Conservation (phyloP, 2,329 filamentous ascomycete species). For the Septoria linicola region DNA sequence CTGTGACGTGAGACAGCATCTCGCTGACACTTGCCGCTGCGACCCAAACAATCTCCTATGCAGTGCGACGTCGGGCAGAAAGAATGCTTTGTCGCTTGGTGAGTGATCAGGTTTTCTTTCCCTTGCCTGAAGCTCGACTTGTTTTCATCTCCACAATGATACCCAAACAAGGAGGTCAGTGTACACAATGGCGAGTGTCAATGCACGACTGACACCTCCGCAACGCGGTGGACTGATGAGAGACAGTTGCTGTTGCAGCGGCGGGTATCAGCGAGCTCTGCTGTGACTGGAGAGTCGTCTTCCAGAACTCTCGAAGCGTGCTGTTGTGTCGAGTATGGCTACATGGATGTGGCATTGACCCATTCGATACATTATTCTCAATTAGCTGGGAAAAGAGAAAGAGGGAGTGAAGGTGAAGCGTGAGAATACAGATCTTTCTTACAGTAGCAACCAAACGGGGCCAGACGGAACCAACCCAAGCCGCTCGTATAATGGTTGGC, state of each 20-base stretch:
- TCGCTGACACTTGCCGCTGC: constrained; percentile 7
- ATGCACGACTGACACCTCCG: constrained; percentile 4
- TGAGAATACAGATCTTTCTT: no score
- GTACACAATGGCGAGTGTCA: constrained; percentile 10
- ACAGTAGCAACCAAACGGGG: no score
- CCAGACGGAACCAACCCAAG: no score
- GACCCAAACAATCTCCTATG: constrained; percentile 12
- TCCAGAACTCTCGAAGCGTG: background rate
- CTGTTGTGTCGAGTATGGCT: no score
- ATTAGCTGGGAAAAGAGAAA: no score
- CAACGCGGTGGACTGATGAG: background rate
- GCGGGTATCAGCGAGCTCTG: background rate
- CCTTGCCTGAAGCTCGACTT: background rate
- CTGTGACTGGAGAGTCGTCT: background rate
- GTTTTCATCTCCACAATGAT: constrained; percentile 7
- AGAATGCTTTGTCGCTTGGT: background rate
- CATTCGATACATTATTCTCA: no score
- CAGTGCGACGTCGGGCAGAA: constrained; percentile 8
- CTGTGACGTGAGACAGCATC: constrained; percentile 16
- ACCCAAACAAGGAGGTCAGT: no score
- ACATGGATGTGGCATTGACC: no score
- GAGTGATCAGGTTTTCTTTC: background rate
- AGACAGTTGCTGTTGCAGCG: background rate
- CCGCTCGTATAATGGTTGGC: no score
- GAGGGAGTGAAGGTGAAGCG: no score